A percentile compares a stretch with the other conserved stretches of the same genome.
phyloP scores from a whole-genome alignment of 148 eudicot genomes.

The Chenopodium berlandieri region DNA sequence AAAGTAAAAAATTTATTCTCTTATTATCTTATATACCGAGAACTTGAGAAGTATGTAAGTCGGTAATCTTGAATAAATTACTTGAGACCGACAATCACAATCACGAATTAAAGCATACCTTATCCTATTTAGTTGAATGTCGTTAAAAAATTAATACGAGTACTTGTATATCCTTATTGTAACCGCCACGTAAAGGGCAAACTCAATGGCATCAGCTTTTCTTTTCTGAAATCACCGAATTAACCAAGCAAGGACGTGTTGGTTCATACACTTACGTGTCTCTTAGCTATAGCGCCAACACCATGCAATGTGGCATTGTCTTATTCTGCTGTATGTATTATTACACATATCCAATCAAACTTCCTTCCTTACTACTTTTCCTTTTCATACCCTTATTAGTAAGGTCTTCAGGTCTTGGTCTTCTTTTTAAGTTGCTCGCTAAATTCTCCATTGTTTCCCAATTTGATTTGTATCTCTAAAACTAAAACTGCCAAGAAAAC shows the following conservation, averaged over 20 bases:
- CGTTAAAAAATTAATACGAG: too few relatives aligned
- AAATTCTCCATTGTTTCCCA: not conserved
- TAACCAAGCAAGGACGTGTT: slow-evolving; percentile 16
- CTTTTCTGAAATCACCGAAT: not conserved
- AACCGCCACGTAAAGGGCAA: not conserved
- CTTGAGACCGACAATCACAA: too few relatives aligned
- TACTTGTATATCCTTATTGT: not conserved
- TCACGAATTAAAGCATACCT: too few relatives aligned
- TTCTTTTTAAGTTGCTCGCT: not conserved
- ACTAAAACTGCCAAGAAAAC: not conserved
- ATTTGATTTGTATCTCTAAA: not conserved
- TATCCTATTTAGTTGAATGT: too few relatives aligned
- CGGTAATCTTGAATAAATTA: too few relatives aligned
- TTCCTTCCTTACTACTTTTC: not conserved
- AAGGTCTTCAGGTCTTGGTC: not conserved
- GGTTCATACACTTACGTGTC: not conserved
- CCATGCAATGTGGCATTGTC: slow-evolving; percentile 15
- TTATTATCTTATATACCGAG: too few relatives aligned
- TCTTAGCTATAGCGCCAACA: slow-evolving; percentile 8
- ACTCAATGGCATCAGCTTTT: not conserved
- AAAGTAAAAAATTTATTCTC: too few relatives aligned
- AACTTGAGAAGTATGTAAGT: too few relatives aligned
- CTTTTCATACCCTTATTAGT: not conserved
- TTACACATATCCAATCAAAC: not conserved
- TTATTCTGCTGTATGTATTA: not conserved